Base-by-base conservation (phyloP, 352 stramenopile genomes). In the Phytophthora aleatoria region DNA sequence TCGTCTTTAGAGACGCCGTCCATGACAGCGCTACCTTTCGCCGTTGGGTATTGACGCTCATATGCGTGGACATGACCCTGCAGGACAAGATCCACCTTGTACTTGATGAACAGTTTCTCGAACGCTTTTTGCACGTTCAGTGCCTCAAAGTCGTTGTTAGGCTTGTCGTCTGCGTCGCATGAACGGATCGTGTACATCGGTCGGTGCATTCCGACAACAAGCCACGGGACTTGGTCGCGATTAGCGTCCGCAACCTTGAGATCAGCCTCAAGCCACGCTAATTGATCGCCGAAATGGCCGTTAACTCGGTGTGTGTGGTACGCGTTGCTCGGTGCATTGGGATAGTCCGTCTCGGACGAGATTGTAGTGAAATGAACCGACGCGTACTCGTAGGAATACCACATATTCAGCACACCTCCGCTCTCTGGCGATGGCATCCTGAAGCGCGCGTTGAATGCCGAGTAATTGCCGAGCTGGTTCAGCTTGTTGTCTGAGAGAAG, bases 291-390 rank as follows among this genome's bases (percentile, higher is more conserved):
- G 38, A 81, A 81, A 15, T 43, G 6, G 10, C 73, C 73, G 28
- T 78, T 73, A 3, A 56, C 48, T 24, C 67, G 59, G 5, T 67
- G 53, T 5, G 60, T 65, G 10, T 52, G 27, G 48, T 81, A 79
- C 8, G 51, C 64, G 50, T 84, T 84, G 48, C 15, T 68, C 0
- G 73, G 76, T 8, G 70, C 60, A 16, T 69, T 61, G 3, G 54
- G 44, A 45, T 74, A 84, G 28, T 84, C 76, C 0, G 77, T 94
- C 65, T 96, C 88, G 15, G 76, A 86, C 33, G 82, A 86, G 5
- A 96, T 57, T 10, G 80, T 68, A 0, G 85, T 84, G 24, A 94
- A 89, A 57, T 96, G 87, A 15, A 89, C 77, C 13, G 70, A 60
- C 2, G 54, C 71, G 39, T 78, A 73, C 12, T 80, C 67, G 20